Evolutionary conservation across 2,329 filamentous ascomycete genomes (phyloP).

Genomic region (Sordariomycetes sp.): DNA sequence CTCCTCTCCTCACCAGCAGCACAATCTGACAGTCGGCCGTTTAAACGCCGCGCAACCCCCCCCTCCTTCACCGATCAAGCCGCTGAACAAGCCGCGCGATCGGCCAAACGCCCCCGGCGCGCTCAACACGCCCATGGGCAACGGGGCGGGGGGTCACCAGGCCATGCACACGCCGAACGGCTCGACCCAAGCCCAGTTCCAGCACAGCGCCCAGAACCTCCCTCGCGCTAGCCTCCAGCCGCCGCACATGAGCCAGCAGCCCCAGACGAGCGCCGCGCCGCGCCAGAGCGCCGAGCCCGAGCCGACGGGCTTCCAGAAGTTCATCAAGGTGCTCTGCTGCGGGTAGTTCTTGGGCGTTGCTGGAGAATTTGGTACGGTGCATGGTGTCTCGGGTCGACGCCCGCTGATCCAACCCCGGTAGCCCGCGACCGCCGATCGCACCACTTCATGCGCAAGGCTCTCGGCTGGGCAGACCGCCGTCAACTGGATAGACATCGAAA

Average conservation of each 20-base stretch:
- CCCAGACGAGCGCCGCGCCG: conserved; percentile 28
- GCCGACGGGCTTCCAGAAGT: conserved; percentile 77
- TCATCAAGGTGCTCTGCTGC: conserved; percentile 89
- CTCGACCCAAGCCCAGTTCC: conserved; percentile 92
- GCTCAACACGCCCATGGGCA: conserved; percentile 65
- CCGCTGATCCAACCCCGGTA: not conserved
- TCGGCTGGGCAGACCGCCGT: not conserved
- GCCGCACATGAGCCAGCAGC: conserved; percentile 39
- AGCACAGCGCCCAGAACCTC: conserved; percentile 86
- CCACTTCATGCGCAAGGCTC: not conserved
- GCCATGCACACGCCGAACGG: conserved; percentile 77
- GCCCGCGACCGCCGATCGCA: not conserved
- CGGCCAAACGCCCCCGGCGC: conserved; percentile 71
- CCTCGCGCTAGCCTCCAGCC: conserved; percentile 54
- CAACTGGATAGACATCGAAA: not conserved
- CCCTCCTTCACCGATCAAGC: conserved; percentile 75
- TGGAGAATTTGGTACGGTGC: not conserved
- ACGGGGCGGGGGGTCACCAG: conserved; percentile 59
- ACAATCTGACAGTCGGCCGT: conserved; percentile 67
- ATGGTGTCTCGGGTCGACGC: not conserved
- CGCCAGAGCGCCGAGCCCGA: conserved; percentile 43
- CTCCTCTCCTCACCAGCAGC: conserved; percentile 52
- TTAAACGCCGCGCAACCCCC: conserved; percentile 91
- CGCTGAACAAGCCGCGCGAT: conserved; percentile 63
- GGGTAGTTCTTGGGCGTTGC: conserved; percentile 35